Base-by-base conservation (phyloP, 345 rosid species). In the Kernera saxatilis region DNA sequence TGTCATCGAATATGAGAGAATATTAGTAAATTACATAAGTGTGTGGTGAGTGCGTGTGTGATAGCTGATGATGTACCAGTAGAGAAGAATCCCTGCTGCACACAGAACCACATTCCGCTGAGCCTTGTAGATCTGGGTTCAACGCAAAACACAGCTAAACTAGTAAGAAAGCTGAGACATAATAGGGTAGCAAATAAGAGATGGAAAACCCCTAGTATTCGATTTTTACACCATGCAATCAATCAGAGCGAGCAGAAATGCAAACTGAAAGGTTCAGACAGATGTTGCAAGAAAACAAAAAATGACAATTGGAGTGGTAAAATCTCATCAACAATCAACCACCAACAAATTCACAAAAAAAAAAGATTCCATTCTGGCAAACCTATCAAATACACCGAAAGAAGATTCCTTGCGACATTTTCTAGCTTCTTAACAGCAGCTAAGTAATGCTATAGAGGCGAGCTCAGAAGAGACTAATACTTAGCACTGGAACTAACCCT, bases 71-170 rank as follows among this genome's bases (percentile, higher is more conserved):
- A 75, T 44, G 27, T 75, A 93, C 98, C 98, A 93, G 74, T 93
- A 93, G 40, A 93, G 91, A 52, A 91, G 73, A 77, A 92, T 87
- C 53, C 96, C 91, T 41, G 95, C 72, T 41, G 78, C 83, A 70
- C 98, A 89, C 5, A 93, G 75, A 69, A 91, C 81, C 70, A 84
- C 89, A 52, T 93, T 93, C 80, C 93, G 81, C 78, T 93, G 90
- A 78, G 97, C 81, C 84, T 93, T 93, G 80, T 83, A 91, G 43
- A 89, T 77, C 98, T 93, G 6, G 6, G 32, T 6, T 29, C 32
- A 29, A 29, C 6, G 32, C 32, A 29, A 76, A 79, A 17, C 63
- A 77, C 44, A 60, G 5, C 9, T 30, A 50, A 43, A 44, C 51
- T 51, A 11, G 25, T 32, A 71, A 72, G 57, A 6, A 35, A 53